Base-by-base conservation (phyloP, 495 filamentous ascomycete genomes). In the Xylaria venustula region DNA sequence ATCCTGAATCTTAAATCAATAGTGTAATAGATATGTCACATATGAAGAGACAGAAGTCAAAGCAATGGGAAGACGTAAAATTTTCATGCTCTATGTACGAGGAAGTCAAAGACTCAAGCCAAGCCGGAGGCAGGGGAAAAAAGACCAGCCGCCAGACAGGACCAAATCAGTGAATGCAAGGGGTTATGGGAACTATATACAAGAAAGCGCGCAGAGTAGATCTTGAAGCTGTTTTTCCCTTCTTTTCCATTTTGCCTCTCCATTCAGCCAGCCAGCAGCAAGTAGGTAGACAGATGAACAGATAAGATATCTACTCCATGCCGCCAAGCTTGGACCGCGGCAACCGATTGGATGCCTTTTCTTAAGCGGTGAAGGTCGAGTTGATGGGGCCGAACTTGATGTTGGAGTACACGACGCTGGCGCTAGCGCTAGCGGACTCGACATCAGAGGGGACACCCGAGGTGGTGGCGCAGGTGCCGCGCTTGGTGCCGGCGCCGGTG, bases 321-420 rank as follows among this genome's bases (percentile, higher is more conserved):
- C n/a, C n/a, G n/a, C n/a, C n/a, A 34, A 34, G 30, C 30, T 34
- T 34, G 5, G 30, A 34, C 30, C 30, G 30, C 30, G 11, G 30
- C 11, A 5, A 34, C 30, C 30, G 30, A 5, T 5, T 34, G 5
- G 5, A 34, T 5, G 30, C 30, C 5, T 11, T 34, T 34, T 26
- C 48, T 45, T 60, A 59, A 2, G 45, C 22, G 23, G 30, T 20
- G 57, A 52, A 60, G 57, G 57, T 60, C 78, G 6, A 71, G 85
- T 80, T 81, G 70, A 90, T 81, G 60, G 85, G 81, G 25, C 88
- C 88, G 67, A 87, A 85, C 68, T 80, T 80, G 81, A 90, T 87
- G 83, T 89, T 89, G 64, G 84, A 79, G 68, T 68, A 81, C 65
- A 63, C 58, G 42, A 80, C 77, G 66, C 73, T 76, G 69, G 66